These are phyloP conservation scores for Rhynchosporium graminicola DNA, from an alignment of 2,329 filamentous ascomycete genomes.

Conservation along the genomic window DNA sequence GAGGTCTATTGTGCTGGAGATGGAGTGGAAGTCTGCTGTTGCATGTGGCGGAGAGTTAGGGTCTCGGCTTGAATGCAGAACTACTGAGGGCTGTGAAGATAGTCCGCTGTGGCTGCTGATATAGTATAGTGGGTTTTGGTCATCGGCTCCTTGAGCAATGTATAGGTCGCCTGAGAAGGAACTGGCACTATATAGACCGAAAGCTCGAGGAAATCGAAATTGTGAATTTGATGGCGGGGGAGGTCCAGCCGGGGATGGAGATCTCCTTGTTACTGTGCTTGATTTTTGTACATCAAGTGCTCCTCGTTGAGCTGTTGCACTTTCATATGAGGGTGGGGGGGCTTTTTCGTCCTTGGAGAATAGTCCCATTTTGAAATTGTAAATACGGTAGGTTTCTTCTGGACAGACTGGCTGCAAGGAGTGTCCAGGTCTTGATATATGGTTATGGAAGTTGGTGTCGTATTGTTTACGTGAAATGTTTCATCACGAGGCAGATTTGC, in stretches of 20 bases:
- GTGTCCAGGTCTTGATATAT: neutral
- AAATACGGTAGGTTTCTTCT: neutral
- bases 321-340: slow-evolving; percentile 15
- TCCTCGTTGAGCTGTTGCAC: neutral
- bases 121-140: slow-evolving; percentile 25
- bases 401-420: too few relatives aligned
- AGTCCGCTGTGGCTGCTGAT: slow-evolving; percentile 25
- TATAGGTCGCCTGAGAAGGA: slow-evolving; percentile 19
- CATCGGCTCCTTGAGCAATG: slow-evolving; percentile 22
- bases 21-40: slow-evolving; percentile 27
- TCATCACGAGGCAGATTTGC: slow-evolving; percentile 6
- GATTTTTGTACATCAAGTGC: neutral
- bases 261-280: neutral
- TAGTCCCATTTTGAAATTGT: neutral
- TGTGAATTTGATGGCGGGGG: neutral
- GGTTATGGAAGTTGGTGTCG: neutral
- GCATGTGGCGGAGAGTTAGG: slow-evolving; percentile 24
- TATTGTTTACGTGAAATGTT: slow-evolving; percentile 5
- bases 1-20: slow-evolving; percentile 26
- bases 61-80: slow-evolving; percentile 20
- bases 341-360: slow-evolving; percentile 9
- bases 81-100: slow-evolving; percentile 21
- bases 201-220: slow-evolving; percentile 24
- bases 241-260: neutral
- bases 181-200: slow-evolving; percentile 28